phyloP scores from a whole-genome alignment of 1,284 basidiomycete genomes.

The Thecaphora thlaspeos region DNA sequence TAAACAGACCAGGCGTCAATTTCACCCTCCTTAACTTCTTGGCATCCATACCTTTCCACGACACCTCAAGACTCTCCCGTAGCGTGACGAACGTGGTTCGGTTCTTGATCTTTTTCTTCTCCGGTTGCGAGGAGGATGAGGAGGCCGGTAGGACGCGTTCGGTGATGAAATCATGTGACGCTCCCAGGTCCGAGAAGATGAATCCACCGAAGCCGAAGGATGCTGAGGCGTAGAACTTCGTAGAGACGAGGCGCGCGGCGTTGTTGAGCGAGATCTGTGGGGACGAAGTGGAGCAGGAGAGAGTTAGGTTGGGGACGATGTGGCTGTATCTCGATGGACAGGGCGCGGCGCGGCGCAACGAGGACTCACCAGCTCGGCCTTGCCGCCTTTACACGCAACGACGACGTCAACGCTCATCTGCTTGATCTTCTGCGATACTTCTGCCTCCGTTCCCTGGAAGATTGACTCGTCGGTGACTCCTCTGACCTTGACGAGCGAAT shows the following conservation, averaged over 20 bases:
- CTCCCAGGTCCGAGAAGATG: constrained; percentile 86
- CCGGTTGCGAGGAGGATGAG: constrained; percentile 7
- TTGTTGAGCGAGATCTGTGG: constrained; percentile 73
- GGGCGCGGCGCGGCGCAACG: too few species aligned
- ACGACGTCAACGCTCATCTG: constrained; percentile 54
- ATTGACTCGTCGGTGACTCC: constrained; percentile 40
- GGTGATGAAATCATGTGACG: constrained; percentile 79
- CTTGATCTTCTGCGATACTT: constrained; percentile 20
- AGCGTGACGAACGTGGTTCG: constrained; percentile 69
- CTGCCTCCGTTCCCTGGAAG: constrained; percentile 15
- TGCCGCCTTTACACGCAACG: constrained; percentile 57
- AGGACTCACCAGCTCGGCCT: constrained; percentile 64
- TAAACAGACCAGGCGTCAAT: constrained; percentile 63
- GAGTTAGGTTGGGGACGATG: too few species aligned
- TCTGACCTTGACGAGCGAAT: constrained; percentile 83
- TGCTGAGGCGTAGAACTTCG: constrained; percentile 76
- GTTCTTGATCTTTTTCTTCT: constrained; percentile 66
- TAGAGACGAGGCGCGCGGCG: constrained; percentile 63
- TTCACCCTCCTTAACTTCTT: constrained; percentile 74
- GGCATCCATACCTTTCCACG: constrained; percentile 70
- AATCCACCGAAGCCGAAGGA: constrained; percentile 89
- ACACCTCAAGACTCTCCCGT: constrained; percentile 61
- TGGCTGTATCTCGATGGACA: too few species aligned
- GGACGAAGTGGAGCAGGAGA: too few species aligned
- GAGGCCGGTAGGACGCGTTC: constrained; percentile 57